Conservation (phyloP, 352 stramenopile species). For the Phytophthora litchii region DNA sequence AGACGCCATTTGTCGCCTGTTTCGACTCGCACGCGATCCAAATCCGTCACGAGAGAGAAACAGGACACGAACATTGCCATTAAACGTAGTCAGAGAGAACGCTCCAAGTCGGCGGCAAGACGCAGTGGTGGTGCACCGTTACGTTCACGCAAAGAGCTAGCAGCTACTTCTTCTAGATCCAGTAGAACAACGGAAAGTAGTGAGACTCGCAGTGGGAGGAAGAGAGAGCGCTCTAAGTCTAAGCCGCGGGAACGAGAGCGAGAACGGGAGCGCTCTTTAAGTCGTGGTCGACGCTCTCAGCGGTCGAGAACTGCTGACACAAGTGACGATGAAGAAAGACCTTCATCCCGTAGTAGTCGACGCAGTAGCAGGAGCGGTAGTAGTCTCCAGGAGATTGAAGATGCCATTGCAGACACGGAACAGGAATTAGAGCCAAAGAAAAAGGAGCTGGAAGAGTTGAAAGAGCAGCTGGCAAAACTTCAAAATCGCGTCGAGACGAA, state of each 20-base stretch:
- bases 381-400: conserved; percentile 51
- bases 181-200: conserved; percentile 12
- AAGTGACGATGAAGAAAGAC: conserved; percentile 28
- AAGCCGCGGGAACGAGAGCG: conserved; percentile 14
- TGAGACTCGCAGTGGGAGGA: conserved; percentile 17
- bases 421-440: conserved; percentile 50
- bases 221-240: conserved; percentile 29
- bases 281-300: conserved; percentile 18
- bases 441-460: conserved; percentile 48
- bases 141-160: conserved; percentile 3
- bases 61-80: conserved; percentile 28
- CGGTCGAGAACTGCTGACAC: conserved; percentile 5
- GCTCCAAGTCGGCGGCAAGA: conserved; percentile 45
- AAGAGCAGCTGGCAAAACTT: conserved; percentile 42
- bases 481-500: conserved; percentile 52
- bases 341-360: conserved; percentile 8
- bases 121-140: conserved; percentile 24
- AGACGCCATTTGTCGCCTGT: conserved; percentile 28
- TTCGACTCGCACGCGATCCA: conserved; percentile 45
- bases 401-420: conserved; percentile 52
- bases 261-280: conserved; percentile 29
- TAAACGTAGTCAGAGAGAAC: conserved; percentile 23
- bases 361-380: conserved; percentile 31
- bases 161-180: not conserved
- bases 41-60: conserved; percentile 40